Conservation (phyloP, 129 eudicot genomes). For the Helianthus annuus region HanXRQr2.0-SUNRISE NC_035446.2:136148663-136149162, state of each 20-base stretch:
- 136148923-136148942: neutral
- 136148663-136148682: conserved; percentile 85
- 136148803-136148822: conserved; percentile 77
- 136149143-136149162: too few species aligned
- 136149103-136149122: too few species aligned
- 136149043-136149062: too few species aligned
- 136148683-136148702: conserved; percentile 82
- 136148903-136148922: neutral
- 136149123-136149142: too few species aligned
- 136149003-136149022: neutral
- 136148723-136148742: conserved; percentile 68
- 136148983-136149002: neutral
- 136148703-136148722: conserved; percentile 46
- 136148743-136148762: conserved; percentile 69
- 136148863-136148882: neutral
- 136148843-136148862: neutral
- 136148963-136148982: neutral
- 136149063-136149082: too few species aligned
- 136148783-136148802: conserved; percentile 80
- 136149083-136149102: too few species aligned
- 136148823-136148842: conserved; percentile 68
- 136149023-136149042: too few species aligned
- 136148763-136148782: conserved; percentile 73
- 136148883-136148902: neutral
- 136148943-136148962: neutral